These are phyloP conservation scores for Talaromyces sp. DNA, from an alignment of 2,329 filamentous ascomycete genomes.

Conservation along the genomic window DNA sequence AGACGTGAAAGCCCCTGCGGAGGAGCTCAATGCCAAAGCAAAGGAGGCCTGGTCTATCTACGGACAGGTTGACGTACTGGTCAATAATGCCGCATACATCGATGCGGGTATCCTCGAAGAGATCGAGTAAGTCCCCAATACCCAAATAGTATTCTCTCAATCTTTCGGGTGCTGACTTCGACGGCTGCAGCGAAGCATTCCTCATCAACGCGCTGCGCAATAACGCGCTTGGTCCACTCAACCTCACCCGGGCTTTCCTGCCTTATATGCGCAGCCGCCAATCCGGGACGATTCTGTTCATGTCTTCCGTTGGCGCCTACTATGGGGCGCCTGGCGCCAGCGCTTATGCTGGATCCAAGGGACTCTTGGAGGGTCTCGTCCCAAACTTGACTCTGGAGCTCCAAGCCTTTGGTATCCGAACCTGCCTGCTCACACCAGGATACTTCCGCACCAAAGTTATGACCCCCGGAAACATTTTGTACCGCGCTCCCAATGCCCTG, in stretches of 20 bases:
- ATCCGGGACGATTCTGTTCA: conserved; percentile 37
- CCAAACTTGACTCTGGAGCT: conserved; percentile 43
- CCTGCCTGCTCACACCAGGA: conserved; percentile 46
- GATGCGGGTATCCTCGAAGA: background rate
- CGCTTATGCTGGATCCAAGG: conserved; percentile 43
- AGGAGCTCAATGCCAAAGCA: background rate
- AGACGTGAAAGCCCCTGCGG: background rate
- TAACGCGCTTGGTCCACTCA: conserved; percentile 40
- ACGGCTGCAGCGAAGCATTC: background rate
- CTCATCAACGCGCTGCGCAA: conserved; percentile 14
- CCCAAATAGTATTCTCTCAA: background rate
- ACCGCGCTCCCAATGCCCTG: background rate
- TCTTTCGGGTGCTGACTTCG: background rate
- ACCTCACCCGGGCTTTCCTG: conserved; percentile 31
- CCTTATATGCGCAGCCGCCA: conserved; percentile 31
- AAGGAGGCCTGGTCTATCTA: background rate
- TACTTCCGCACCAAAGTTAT: conserved; percentile 50
- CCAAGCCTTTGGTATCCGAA: conserved; percentile 28
- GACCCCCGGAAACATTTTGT: conserved; percentile 16
- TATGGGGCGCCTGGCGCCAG: conserved; percentile 26
- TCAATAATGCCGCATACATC: conserved; percentile 1
- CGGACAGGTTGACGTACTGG: background rate
- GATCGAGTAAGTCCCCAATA: background rate
- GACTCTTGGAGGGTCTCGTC: conserved; percentile 40
- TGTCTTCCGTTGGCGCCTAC: conserved; percentile 46